Conservation (phyloP, 139 green algal genomes). For the Penium margaritaceum region DNA sequence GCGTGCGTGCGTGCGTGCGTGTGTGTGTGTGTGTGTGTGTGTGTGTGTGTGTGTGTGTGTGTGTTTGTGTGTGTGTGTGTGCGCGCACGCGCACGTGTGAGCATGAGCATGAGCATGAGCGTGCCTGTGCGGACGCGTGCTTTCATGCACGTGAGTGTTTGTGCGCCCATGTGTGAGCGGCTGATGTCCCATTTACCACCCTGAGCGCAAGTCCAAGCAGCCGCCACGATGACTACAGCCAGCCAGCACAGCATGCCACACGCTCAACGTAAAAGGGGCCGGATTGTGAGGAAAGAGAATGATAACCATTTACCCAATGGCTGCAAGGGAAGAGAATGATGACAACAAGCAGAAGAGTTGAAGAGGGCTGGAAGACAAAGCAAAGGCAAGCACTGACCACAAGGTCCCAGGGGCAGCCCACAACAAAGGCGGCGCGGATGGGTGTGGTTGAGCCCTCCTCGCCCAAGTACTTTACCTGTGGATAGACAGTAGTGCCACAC, state of each 20-base stretch:
- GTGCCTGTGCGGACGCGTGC: no score
- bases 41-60: no score
- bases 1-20: no score
- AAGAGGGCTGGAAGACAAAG: background rate
- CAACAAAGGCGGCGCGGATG: constrained; percentile 12
- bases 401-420: constrained; percentile 40
- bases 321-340: background rate
- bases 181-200: background rate
- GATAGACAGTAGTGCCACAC: no score
- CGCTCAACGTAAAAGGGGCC: background rate
- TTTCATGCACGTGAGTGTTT: no score
- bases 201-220: background rate
- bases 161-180: no score
- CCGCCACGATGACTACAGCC: no score
- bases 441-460: constrained; percentile 27
- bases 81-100: no score
- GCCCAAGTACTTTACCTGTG: constrained; percentile 40
- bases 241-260: no score
- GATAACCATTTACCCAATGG: background rate
- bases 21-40: no score
- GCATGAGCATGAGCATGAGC: no score
- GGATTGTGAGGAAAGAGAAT: background rate
- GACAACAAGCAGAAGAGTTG: background rate
- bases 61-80: no score
- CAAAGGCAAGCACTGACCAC: constrained; percentile 14